Percentiles rank a stretch among this genome's conserved stretches.
Evolutionary conservation across 2,329 filamentous ascomycete genomes (phyloP).

Genomic region (Ceratocystis ficicola): DNA sequence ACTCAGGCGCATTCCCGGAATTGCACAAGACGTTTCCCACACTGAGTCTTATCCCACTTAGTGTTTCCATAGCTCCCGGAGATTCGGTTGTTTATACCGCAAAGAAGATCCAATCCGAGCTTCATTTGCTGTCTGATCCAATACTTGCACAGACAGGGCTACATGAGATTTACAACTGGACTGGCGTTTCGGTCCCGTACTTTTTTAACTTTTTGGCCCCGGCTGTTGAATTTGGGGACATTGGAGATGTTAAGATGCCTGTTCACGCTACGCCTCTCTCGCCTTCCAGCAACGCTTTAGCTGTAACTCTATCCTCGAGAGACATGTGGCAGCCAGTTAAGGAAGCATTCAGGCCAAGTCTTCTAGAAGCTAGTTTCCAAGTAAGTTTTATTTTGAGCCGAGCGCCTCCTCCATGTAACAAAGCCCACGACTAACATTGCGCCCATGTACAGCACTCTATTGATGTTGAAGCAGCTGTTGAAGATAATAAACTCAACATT

Average conservation of each 20-base stretch:
- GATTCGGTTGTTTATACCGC: not conserved
- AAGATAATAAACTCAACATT: constrained; percentile 6
- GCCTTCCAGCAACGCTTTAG: not conserved
- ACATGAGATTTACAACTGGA: constrained; percentile 16
- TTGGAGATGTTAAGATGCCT: not conserved
- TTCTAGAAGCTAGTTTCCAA: not conserved
- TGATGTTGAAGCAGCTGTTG: constrained; percentile 19
- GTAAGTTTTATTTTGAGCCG: not conserved
- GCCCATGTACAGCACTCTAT: constrained; percentile 8
- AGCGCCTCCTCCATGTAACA: not conserved
- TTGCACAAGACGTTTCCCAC: constrained; percentile 51
- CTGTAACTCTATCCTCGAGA: not conserved
- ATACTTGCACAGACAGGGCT: constrained; percentile 3
- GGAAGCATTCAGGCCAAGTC: not conserved
- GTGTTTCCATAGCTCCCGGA: constrained; percentile 32
- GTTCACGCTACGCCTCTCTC: not conserved
- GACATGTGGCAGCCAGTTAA: not conserved
- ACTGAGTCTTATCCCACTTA: constrained; percentile 64
- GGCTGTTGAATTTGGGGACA: not conserved
- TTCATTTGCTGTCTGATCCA: constrained; percentile 10
- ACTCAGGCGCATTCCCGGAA: constrained; percentile 43
- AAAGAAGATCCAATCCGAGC: constrained; percentile 7
- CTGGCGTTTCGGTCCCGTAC: not conserved
- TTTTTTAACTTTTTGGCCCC: constrained; percentile 17
- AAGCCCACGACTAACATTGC: constrained; percentile 1